Evolutionary conservation across 257 asterid genomes (phyloP).

Genomic region (Haberlea rhodopensis): DNA sequence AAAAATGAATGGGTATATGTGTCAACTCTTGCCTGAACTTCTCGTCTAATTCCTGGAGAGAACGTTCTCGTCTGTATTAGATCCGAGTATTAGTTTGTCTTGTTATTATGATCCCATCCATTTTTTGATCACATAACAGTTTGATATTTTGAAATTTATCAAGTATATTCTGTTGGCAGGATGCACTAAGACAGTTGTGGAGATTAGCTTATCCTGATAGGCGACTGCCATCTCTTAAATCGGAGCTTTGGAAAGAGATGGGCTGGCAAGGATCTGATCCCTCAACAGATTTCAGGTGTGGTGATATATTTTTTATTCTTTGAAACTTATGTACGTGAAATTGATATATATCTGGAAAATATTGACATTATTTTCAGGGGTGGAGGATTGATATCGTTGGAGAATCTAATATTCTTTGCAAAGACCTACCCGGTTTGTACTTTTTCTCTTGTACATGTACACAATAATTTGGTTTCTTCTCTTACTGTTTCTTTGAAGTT

Average conservation of each 20-base stretch:
- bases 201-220: constrained; percentile 81
- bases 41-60: no score
- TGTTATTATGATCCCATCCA: no score
- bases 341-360: constrained; percentile 24
- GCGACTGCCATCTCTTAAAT: constrained; percentile 77
- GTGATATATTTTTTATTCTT: constrained; percentile 9
- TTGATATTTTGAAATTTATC: no score
- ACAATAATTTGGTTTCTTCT: constrained; percentile 4
- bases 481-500: neutral
- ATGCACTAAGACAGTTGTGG: constrained; percentile 88
- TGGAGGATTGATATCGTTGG: constrained; percentile 94
- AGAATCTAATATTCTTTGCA: constrained; percentile 88
- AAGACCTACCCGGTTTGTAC: constrained; percentile 78
- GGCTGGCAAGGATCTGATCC: constrained; percentile 99
- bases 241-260: constrained; percentile 98
- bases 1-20: no score
- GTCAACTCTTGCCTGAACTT: no score
- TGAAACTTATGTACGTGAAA: constrained; percentile 2
- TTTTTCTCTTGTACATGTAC: constrained; percentile 23
- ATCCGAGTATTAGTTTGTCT: no score
- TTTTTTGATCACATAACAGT: no score
- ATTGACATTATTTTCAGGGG: constrained; percentile 55
- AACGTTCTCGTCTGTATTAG: no score
- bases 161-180: constrained; percentile 45
- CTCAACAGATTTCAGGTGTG: constrained; percentile 93